Conservation (phyloP, 768 basidiomycete genomes). For the Mycena latifolia region DNA sequence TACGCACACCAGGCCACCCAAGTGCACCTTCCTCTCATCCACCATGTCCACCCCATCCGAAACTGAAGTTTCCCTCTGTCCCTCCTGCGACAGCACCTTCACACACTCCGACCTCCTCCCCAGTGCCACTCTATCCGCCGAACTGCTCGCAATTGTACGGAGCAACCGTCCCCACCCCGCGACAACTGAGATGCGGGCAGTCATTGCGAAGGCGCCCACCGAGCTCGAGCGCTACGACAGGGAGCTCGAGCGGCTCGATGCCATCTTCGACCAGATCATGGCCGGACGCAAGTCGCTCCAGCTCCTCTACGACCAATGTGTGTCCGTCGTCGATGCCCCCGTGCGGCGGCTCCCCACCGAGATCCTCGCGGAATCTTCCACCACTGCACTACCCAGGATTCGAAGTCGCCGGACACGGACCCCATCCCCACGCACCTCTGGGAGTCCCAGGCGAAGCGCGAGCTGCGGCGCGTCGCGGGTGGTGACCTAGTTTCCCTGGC, state of each 20-base stretch:
- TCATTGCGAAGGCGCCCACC: background rate
- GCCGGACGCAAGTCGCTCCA: slow-evolving; percentile 1
- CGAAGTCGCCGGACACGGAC: background rate
- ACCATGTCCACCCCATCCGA: background rate
- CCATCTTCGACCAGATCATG: background rate
- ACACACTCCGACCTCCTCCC: background rate
- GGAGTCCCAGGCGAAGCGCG: background rate
- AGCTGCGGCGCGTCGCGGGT: slow-evolving; percentile 10
- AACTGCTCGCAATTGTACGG: background rate
- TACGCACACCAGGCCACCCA: background rate
- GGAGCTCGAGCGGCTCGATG: background rate
- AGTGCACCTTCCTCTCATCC: background rate
- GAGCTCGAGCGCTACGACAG: slow-evolving; percentile 7
- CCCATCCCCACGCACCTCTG: background rate
- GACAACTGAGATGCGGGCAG: background rate
- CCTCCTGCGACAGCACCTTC: background rate
- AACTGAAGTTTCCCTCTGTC: slow-evolving; percentile 4
- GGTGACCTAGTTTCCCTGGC: background rate
- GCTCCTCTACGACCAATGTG: background rate
- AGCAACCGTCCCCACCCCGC: background rate
- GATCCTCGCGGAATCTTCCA: slow-evolving; percentile 14
- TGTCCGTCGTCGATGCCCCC: background rate
- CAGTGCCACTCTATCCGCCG: background rate
- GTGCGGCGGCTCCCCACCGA: slow-evolving; percentile 4
- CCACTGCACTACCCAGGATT: background rate